Evolutionary conservation across 2,329 filamentous ascomycete species (phyloP).

Genomic region (Cordyceps tenuipes): DNA sequence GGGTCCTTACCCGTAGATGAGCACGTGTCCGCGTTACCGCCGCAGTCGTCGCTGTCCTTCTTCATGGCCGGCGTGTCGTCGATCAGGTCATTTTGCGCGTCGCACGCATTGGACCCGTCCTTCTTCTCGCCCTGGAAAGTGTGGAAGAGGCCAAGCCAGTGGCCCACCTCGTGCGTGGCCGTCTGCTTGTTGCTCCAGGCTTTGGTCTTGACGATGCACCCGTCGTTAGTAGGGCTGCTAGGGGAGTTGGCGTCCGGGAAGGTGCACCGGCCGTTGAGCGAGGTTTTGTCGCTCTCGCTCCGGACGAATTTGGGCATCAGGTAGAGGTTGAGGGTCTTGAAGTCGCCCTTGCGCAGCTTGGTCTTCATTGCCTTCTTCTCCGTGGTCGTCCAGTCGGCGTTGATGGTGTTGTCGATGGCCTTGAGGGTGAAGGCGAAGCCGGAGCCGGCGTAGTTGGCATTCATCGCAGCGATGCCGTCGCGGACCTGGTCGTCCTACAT

Average conservation of each 20-base stretch:
- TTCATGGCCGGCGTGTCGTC: neutral
- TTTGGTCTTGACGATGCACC: constrained; percentile 29
- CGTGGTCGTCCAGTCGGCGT: constrained; percentile 36
- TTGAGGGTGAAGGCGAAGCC: constrained; percentile 31
- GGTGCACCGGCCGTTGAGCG: constrained; percentile 33
- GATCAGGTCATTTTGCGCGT: constrained; percentile 5
- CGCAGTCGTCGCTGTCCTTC: too few species aligned
- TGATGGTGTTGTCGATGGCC: constrained; percentile 36
- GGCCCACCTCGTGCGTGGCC: constrained; percentile 29
- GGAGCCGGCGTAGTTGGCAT: neutral
- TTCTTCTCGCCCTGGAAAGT: constrained; percentile 29
- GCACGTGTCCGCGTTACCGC: too few species aligned
- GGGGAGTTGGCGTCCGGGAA: constrained; percentile 26
- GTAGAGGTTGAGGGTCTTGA: constrained; percentile 31
- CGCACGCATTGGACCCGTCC: neutral
- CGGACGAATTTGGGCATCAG: constrained; percentile 13
- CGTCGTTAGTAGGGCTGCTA: constrained; percentile 22
- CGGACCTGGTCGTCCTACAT: neutral
- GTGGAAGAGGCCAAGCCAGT: constrained; percentile 34
- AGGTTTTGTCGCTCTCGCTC: neutral
- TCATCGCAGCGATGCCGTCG: neutral
- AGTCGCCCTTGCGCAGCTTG: constrained; percentile 36
- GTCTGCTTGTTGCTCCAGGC: constrained; percentile 26
- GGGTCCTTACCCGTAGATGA: constrained; percentile 6
- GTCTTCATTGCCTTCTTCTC: constrained; percentile 36